Evolutionary conservation across 208 protist genomes (phyloP), one percentile per base, ranked within the genome.

Genomic region (Acanthamoeba triangularis): DNA sequence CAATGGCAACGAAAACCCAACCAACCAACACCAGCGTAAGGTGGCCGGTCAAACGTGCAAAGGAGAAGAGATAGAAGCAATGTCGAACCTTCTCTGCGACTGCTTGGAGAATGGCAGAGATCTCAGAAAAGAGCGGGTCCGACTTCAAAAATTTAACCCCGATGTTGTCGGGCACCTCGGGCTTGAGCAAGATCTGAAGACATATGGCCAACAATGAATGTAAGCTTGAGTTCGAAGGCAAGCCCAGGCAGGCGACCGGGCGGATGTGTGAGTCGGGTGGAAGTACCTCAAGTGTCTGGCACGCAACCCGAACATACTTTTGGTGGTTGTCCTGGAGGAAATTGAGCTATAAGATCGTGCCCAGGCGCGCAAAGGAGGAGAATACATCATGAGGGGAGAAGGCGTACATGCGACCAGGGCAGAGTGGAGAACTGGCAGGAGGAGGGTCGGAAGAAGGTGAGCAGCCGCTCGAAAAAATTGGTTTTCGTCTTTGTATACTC

Each of bases 391-490:
- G 61, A n/a, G 63, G 5, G 56, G 56, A 61, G 56, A 61, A 35
- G 47, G 61, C 96, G 94, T 44, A 96, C 96, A 6, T 74, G 95
- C 28, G 90, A 96, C 96, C 96, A 97, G 33, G 96, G 74, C 84
- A 97, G 85, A 1, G 95, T 90, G 41, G 96, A 90, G 44, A 97
- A 97, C 13, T 72, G 5, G 35, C 95, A 87, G 33, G 92, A 95
- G 20, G 74, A 82, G 35, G 96, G 96, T 84, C 95, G 52, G 8
- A 97, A 37, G 30, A 96, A 97, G 37, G 90, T 93, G 13, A 97
- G 44, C 44, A 97, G 74, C 47, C 96, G 61, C 44, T 96, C 95
- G 16, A 97, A 95, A 93, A 97, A 97, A 80, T 97, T 97, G 20
- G 96, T 97, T 28, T 95, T 97, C 14, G 90, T 61, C 52, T 95